Base-by-base conservation (phyloP, 331 rosid genomes). In the Prunus yedoensis region DNA sequence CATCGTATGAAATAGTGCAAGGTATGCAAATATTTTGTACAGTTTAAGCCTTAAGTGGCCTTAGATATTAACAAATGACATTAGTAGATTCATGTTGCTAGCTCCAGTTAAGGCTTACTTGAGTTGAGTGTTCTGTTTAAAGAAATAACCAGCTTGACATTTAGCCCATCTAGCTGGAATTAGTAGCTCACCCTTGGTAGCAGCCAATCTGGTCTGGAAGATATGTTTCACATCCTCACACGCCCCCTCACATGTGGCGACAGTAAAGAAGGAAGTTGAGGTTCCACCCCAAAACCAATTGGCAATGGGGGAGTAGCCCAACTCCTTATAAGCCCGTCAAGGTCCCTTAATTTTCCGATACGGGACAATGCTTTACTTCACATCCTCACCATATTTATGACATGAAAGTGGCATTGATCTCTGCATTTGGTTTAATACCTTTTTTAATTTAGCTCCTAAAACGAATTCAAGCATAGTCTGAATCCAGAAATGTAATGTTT, bases 21-120 rank as follows among this genome's bases (percentile, higher is more conserved):
- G 88, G 88, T 80, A 80, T 62, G 70, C 41, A 64, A 18, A 47
- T 38, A 46, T 15, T 13, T 68, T 20, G 41, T 53, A 12, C 70
- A 16, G 10, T 58, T 13, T 47, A 14, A 69, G 45, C 46, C 3
- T 57, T 45, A 54, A 10, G 6, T 20, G 16, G 25, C 41, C 25
- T 43, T 46, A 58, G 38, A 43, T 43, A 58, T 73, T 41, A 27
- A 18, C 8, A 2, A 51, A 15, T 51, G 57, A 51, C n/a, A 17
- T 21, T 51, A 51, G 6, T 14, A 47, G 51, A 47, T 14, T 47
- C 11, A 47, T 14, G 16, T 47, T 47, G 51, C 16, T 47, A 47
- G 16, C 13, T 2, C 16, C 51, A 46, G 11, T 46, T 46, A 46
- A 12, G 56, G n/a, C 5, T 51, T 13, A 14, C 8, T 16, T 3